Percentiles rank a stretch among this genome's conserved stretches.
Evolutionary conservation across 2,329 filamentous ascomycete species (phyloP).

Genomic region (Stachybotrys echinatus): DNA sequence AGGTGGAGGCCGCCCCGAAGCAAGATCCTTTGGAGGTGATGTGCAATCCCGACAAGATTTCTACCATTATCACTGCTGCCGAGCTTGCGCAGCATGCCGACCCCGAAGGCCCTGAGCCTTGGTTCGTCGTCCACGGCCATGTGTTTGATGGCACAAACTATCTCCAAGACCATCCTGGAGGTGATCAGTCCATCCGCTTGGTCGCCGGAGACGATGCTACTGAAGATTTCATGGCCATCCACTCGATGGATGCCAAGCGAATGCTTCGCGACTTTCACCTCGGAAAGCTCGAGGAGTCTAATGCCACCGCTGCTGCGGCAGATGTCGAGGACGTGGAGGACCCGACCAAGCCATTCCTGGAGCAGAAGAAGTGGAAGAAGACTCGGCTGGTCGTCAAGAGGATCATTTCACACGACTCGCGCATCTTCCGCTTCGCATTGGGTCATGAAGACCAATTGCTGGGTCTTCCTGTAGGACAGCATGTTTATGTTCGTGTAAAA

Average conservation of each 20-base stretch:
- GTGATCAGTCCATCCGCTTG: slow-evolving; percentile 75
- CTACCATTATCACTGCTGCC: slow-evolving; percentile 59
- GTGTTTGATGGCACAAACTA: slow-evolving; percentile 85
- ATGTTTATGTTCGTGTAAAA: slow-evolving; percentile 76
- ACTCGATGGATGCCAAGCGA: slow-evolving; percentile 84
- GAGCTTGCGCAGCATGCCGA: slow-evolving; percentile 60
- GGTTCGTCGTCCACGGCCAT: slow-evolving; percentile 85
- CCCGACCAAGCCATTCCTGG: slow-evolving; percentile 59
- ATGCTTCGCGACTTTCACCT: slow-evolving; percentile 89
- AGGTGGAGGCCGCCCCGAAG: slow-evolving; percentile 32
- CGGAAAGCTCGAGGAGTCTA: slow-evolving; percentile 63
- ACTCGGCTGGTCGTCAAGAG: slow-evolving; percentile 63
- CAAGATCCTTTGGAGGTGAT: slow-evolving; percentile 59
- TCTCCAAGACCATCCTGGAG: slow-evolving; percentile 77
- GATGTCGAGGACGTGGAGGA: slow-evolving; percentile 28
- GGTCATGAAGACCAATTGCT: slow-evolving; percentile 64
- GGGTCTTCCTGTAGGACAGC: slow-evolving; percentile 79
- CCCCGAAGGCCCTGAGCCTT: slow-evolving; percentile 59
- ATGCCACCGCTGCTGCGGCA: slow-evolving; percentile 45
- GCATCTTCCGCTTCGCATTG: slow-evolving; percentile 75
- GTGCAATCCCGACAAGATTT: slow-evolving; percentile 67
- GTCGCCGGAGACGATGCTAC: slow-evolving; percentile 78
- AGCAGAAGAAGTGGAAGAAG: slow-evolving; percentile 68
- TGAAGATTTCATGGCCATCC: slow-evolving; percentile 89
- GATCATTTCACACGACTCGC: slow-evolving; percentile 70